Evolutionary conservation across 2,329 filamentous ascomycete genomes (phyloP).

Genomic region (Thermoascus crustaceus): DNA sequence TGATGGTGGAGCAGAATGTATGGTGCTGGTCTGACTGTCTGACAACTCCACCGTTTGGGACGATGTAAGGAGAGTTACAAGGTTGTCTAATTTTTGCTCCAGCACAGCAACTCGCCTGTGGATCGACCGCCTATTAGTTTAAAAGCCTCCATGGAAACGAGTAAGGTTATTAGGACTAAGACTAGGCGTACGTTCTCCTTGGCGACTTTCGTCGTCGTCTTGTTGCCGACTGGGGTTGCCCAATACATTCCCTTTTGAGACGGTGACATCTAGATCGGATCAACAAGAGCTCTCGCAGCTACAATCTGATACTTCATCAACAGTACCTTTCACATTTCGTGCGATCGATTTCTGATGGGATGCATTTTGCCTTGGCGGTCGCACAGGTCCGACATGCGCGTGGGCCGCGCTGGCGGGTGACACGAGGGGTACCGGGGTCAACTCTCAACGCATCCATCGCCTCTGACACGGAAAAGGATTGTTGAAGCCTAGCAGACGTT

Average conservation of each 20-base stretch:
- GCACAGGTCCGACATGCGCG: conserved; percentile 8
- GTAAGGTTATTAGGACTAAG: no score
- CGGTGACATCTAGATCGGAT: conserved; percentile 5
- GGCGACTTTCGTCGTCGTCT: conserved; percentile 2
- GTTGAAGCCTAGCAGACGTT: no score
- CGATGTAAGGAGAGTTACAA: conserved; percentile 6
- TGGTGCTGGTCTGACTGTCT: no score
- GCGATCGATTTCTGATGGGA: neutral
- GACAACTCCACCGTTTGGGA: neutral
- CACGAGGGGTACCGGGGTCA: neutral
- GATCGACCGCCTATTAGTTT: conserved; percentile 3
- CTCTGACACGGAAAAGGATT: neutral
- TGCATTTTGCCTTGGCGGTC: conserved; percentile 8
- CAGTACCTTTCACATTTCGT: conserved; percentile 7
- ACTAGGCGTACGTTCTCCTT: conserved; percentile 4
- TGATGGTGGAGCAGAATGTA: neutral
- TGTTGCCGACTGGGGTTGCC: conserved; percentile 2
- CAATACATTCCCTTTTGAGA: conserved; percentile 7
- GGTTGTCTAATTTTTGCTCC: conserved; percentile 7
- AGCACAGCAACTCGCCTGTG: conserved; percentile 8
- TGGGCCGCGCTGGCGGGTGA: neutral
- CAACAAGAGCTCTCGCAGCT: neutral
- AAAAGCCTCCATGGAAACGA: no score
- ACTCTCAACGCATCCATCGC: neutral
- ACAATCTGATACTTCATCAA: neutral